phyloP scores from a whole-genome alignment of 352 stramenopile genomes.

The Phytophthora citricola region DNA sequence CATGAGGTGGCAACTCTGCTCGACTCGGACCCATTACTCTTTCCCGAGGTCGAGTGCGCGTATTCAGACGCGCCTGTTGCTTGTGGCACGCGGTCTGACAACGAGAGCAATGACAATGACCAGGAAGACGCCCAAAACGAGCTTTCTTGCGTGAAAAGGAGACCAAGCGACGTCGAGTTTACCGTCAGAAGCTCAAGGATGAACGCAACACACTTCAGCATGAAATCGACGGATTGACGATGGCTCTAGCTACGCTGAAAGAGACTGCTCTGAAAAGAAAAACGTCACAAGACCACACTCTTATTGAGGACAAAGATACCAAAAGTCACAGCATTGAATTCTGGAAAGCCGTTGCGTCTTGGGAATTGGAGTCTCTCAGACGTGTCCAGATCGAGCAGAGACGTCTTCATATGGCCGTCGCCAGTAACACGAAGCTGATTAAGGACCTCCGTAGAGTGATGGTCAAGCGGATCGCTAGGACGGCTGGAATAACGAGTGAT shows the following conservation, averaged over 20 bases:
- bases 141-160: slow-evolving; percentile 1
- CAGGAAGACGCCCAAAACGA: neutral
- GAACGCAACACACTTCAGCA: neutral
- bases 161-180: slow-evolving; percentile 9
- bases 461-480: neutral
- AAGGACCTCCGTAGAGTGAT: slow-evolving; percentile 13
- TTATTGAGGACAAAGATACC: neutral
- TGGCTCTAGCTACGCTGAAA: neutral
- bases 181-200: slow-evolving; percentile 8
- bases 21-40: neutral
- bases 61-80: neutral
- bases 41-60: neutral
- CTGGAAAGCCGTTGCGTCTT: slow-evolving; percentile 6
- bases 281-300: neutral
- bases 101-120: neutral
- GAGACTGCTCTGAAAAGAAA: neutral
- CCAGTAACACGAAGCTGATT: neutral
- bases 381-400: slow-evolving; percentile 2
- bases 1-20: slow-evolving; percentile 1
- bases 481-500: neutral
- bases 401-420: slow-evolving; percentile 4
- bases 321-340: neutral
- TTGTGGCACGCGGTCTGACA: neutral
- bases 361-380: slow-evolving; percentile 8
- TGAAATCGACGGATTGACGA: neutral